Conservation (phyloP, 257 asterid species). For the Craterostigma plantagineum region DNA sequence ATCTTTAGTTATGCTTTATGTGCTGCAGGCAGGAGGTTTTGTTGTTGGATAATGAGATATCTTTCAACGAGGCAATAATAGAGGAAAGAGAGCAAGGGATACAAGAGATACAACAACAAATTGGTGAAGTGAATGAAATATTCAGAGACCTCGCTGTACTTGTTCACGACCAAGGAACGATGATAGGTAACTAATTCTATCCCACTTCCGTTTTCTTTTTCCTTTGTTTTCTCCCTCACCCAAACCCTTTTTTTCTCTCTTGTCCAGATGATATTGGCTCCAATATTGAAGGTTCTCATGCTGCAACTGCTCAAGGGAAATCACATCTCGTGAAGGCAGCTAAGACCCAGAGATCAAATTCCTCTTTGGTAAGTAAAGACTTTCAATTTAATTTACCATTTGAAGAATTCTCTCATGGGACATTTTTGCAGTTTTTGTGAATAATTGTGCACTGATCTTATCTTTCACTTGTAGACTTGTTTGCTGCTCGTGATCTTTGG, state of each 20-base stretch:
- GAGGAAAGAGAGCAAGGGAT: constrained; percentile 17
- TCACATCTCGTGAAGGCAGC: constrained; percentile 82
- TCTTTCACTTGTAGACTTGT: constrained; percentile 49
- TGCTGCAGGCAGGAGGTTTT: constrained; percentile 9
- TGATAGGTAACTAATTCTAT: constrained; percentile 3
- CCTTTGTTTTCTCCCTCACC: too few species aligned
- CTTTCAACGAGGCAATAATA: constrained; percentile 15
- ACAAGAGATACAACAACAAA: constrained; percentile 11
- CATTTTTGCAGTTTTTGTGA: neutral
- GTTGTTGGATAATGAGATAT: constrained; percentile 13
- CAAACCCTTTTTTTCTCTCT: constrained; percentile 1
- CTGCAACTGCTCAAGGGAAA: constrained; percentile 78
- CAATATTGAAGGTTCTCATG: constrained; percentile 68
- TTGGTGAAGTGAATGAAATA: constrained; percentile 10
- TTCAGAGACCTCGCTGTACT: constrained; percentile 15
- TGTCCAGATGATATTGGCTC: constrained; percentile 69
- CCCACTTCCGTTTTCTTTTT: too few species aligned
- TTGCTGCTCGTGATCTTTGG: constrained; percentile 77
- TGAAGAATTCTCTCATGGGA: too few species aligned
- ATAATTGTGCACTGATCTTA: neutral
- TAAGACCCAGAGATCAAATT: constrained; percentile 71
- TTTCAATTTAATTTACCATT: neutral
- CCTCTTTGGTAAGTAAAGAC: constrained; percentile 49
- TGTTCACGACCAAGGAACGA: constrained; percentile 10
- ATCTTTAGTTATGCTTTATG: neutral